A percentile compares a stretch with the other conserved stretches of the same genome.
Evolutionary conservation across 2,329 filamentous ascomycete species (phyloP).

Genomic region (Arthroderma sp.): DNA sequence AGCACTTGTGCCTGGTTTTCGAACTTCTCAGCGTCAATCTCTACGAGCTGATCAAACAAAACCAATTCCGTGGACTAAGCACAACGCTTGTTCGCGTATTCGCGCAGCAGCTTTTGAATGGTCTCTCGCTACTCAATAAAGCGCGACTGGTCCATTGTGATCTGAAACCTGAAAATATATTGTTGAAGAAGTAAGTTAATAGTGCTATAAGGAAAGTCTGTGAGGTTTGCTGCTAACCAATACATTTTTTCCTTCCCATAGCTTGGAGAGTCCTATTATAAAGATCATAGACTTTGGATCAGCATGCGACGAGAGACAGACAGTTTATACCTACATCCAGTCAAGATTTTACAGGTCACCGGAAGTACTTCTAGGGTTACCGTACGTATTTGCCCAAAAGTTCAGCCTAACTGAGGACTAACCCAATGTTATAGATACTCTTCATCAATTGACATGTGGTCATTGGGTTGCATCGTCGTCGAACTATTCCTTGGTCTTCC

Average conservation of each 20-base stretch:
- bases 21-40: slow-evolving; percentile 93
- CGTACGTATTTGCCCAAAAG: slow-evolving; percentile 31
- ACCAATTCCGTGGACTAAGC: slow-evolving; percentile 93
- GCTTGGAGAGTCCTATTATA: slow-evolving; percentile 93
- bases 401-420: background rate
- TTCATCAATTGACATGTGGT: slow-evolving; percentile 99
- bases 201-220: background rate
- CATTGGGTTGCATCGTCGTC: slow-evolving; percentile 92
- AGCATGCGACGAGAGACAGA: slow-evolving; percentile 94
- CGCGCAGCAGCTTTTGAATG: slow-evolving; percentile 89
- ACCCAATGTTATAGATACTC: slow-evolving; percentile 51
- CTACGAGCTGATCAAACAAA: slow-evolving; percentile 98
- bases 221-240: slow-evolving; percentile 2
- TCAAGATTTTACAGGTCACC: slow-evolving; percentile 96
- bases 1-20: slow-evolving; percentile 93
- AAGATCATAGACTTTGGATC: slow-evolving; percentile 99
- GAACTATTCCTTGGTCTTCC: slow-evolving; percentile 92
- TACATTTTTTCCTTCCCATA: slow-evolving; percentile 17
- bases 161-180: slow-evolving; percentile 93
- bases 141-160: slow-evolving; percentile 96
- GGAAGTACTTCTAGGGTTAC: slow-evolving; percentile 85
- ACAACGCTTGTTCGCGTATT: slow-evolving; percentile 95
- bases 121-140: slow-evolving; percentile 83
- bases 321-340: slow-evolving; percentile 98
- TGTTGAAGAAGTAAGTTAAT: slow-evolving; percentile 67